Base-by-base conservation (phyloP, 2,329 filamentous ascomycete species). In the Akanthomyces dipterigenus region DNA sequence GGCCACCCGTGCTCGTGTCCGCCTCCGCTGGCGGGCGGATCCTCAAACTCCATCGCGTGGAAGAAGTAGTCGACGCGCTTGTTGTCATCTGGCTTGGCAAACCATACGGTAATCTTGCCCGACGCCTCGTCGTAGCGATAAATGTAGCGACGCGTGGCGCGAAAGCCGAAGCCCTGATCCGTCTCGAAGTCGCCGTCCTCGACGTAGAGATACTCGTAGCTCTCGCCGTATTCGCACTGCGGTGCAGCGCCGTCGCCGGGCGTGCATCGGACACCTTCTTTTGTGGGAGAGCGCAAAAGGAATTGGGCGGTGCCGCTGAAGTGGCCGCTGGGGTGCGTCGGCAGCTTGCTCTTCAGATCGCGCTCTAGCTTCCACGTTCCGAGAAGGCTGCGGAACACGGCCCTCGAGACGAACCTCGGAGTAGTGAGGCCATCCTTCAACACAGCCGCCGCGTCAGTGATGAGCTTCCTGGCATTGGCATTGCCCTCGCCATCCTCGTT, bases 81-180 rank as follows among this genome's bases (percentile, higher is more conserved):
- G 18, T 78, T 73, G 65, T 90, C 86, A 18, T 88, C 83, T 1
- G 82, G 78, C 64, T 86, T 85, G 43, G 85, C 85, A 66, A 92
- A 92, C 89, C 89, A 93, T 1, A 89, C 85, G 63, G 84, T 88
- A 24, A 93, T 75, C 31, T 71, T 72, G 67, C 91, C 88, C 1
- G 69, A 75, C 11, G 62, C 67, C 64, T 88, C 85, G 49, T 84
- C 77, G 67, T 91, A 92, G 0, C 89, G 82, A 78, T 89, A 92
- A 1, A 90, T 79, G 67, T 93, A 93, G 12, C 88, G 82, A 24
- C 86, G 77, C 12, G 79, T 85, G 0, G 86, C 87, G 18, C 76
- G 78, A 72, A 90, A 88, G 0, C 76, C 74, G 51, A 85, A 73
- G 0, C 83, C 83, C 31, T 77, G 78, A 1, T 80, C 75, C 5